Conservation (phyloP, 2,329 filamentous ascomycete species). For the Cytospora chrysosperma region DNA sequence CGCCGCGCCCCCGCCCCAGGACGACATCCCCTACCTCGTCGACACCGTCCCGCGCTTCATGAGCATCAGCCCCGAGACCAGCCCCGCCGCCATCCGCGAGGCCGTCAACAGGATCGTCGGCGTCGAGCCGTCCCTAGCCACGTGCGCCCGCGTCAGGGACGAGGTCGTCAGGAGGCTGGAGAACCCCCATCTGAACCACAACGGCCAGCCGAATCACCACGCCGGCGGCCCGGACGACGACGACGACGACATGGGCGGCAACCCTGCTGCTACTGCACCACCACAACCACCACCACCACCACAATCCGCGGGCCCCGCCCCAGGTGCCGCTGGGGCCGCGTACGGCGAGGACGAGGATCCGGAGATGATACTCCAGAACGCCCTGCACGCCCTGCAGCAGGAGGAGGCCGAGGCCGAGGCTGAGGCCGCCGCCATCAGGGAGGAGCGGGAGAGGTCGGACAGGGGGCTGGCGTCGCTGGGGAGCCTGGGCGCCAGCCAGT, state of each 20-base stretch:
- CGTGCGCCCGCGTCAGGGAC: constrained; percentile 58
- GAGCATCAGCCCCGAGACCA: constrained; percentile 56
- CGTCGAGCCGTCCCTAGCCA: constrained; percentile 52
- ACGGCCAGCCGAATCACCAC: constrained; percentile 21
- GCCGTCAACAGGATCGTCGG: constrained; percentile 55
- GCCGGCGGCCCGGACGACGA: not conserved
- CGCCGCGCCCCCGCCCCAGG: constrained; percentile 48
- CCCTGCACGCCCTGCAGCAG: constrained; percentile 57
- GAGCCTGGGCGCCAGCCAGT: constrained; percentile 21
- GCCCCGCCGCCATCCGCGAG: constrained; percentile 59
- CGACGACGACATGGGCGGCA: constrained; percentile 6
- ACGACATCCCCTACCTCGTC: constrained; percentile 59
- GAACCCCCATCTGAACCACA: constrained; percentile 29
- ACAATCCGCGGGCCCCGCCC: constrained; percentile 27
- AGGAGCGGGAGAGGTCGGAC: constrained; percentile 51
- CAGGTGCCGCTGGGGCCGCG: constrained; percentile 31
- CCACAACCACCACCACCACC: constrained; percentile 6
- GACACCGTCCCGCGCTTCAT: constrained; percentile 61
- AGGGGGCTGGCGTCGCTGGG: constrained; percentile 32
- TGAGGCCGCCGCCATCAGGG: constrained; percentile 53
- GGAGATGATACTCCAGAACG: constrained; percentile 58
- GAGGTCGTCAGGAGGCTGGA: constrained; percentile 50
- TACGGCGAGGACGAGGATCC: constrained; percentile 53
- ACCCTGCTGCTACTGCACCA: not conserved
- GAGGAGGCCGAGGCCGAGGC: constrained; percentile 59